Percentiles rank a stretch among this genome's conserved stretches.
Conservation (phyloP, 2,329 filamentous ascomycete species). For the Trichophyton rubrum region DNA sequence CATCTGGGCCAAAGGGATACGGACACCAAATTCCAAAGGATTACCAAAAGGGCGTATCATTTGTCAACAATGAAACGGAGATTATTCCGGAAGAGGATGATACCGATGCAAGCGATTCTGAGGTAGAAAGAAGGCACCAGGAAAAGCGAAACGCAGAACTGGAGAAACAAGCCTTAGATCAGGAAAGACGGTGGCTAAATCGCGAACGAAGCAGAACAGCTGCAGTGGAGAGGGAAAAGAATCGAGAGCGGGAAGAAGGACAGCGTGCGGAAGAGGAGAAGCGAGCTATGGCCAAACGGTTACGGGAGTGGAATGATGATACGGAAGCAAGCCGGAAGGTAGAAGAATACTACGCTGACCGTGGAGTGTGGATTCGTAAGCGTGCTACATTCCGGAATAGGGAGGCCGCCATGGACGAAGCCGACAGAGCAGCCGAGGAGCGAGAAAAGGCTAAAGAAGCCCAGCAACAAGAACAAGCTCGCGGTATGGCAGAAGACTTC, state of each 20-base stretch:
- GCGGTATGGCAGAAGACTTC: slow-evolving; percentile 82
- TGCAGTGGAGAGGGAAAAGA: slow-evolving; percentile 72
- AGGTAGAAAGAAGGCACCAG: slow-evolving; percentile 61
- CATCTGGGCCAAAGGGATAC: slow-evolving; percentile 55
- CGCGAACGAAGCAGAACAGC: slow-evolving; percentile 72
- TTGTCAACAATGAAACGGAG: slow-evolving; percentile 63
- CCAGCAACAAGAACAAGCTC: slow-evolving; percentile 63
- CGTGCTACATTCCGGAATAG: slow-evolving; percentile 59
- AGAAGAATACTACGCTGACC: slow-evolving; percentile 78
- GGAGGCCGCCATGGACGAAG: slow-evolving; percentile 67
- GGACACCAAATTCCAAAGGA: slow-evolving; percentile 54
- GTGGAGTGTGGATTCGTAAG: slow-evolving; percentile 71
- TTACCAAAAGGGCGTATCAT: slow-evolving; percentile 65
- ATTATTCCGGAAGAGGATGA: slow-evolving; percentile 68
- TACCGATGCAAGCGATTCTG: slow-evolving; percentile 73
- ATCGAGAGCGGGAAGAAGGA: slow-evolving; percentile 64
- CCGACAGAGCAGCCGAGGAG: slow-evolving; percentile 66
- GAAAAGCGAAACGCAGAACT: slow-evolving; percentile 61
- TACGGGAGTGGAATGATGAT: slow-evolving; percentile 82
- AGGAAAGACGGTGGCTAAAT: slow-evolving; percentile 82
- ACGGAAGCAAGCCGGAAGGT: slow-evolving; percentile 59
- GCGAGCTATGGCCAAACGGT: slow-evolving; percentile 56
- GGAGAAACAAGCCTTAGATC: slow-evolving; percentile 70
- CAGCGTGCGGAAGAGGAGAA: slow-evolving; percentile 51
- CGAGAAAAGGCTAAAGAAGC: slow-evolving; percentile 58